Evolutionary conservation across 1,284 basidiomycete genomes (phyloP).

Genomic region (Chalciporus sp.): DNA sequence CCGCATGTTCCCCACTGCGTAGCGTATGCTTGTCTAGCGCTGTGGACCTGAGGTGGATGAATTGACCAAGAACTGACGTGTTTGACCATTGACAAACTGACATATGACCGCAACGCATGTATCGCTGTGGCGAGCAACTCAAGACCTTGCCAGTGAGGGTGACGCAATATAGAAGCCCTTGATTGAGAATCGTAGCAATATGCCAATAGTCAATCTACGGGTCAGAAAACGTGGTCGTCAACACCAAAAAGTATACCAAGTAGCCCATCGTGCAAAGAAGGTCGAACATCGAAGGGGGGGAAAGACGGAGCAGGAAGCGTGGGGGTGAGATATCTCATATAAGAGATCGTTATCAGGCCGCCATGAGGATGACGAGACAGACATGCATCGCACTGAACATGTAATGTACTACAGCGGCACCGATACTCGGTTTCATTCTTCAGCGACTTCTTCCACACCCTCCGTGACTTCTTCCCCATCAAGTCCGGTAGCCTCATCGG

Average conservation of each 20-base stretch:
- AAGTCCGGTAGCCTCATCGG: constrained; percentile 30
- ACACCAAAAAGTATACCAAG: not conserved
- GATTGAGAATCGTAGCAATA: constrained; percentile 1
- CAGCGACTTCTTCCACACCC: constrained; percentile 14
- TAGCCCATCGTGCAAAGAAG: not conserved
- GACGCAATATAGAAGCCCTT: not conserved
- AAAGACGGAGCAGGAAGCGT: constrained; percentile 19
- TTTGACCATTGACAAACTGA: too few species aligned
- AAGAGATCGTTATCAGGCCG: constrained; percentile 18
- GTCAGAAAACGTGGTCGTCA: not conserved
- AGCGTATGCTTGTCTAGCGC: too few species aligned
- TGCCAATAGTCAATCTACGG: not conserved
- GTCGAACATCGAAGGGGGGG: not conserved
- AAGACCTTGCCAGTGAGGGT: too few species aligned
- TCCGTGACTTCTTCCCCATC: constrained; percentile 23
- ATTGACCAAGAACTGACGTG: too few species aligned
- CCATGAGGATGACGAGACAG: constrained; percentile 4
- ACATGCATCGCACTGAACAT: constrained; percentile 9
- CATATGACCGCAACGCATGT: too few species aligned
- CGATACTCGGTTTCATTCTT: constrained; percentile 16
- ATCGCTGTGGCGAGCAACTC: too few species aligned
- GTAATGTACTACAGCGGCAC: constrained; percentile 18
- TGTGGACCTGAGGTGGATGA: too few species aligned
- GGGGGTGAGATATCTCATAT: not conserved
- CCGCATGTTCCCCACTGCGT: too few species aligned